Percentiles rank a stretch among this genome's conserved stretches.
phyloP scores from a whole-genome alignment of 768 basidiomycete species.

The Postia placenta region DNA sequence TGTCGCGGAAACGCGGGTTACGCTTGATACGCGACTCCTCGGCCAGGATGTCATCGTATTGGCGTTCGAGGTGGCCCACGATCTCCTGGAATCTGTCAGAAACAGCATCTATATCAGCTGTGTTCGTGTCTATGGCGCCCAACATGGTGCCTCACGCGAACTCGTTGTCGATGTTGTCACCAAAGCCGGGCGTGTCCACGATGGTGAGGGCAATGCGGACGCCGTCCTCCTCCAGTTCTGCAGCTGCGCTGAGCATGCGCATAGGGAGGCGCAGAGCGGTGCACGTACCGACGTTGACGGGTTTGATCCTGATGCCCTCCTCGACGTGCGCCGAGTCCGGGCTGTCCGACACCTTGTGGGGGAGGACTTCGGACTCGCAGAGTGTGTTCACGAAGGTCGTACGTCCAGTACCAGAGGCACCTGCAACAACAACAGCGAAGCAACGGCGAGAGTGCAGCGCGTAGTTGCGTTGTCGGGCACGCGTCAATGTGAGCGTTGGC shows the following conservation, averaged over 20 bases:
- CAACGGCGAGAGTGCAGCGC: constrained; percentile 7
- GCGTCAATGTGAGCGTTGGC: constrained; percentile 16
- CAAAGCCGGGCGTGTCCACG: constrained; percentile 98
- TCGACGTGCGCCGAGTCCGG: constrained; percentile 91
- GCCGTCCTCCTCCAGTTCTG: constrained; percentile 98
- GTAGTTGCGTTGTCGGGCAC: constrained; percentile 7
- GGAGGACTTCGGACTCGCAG: constrained; percentile 89
- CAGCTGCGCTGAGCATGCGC: background rate
- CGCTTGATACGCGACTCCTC: constrained; percentile 99
- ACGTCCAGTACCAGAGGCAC: constrained; percentile 94
- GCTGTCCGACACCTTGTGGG: constrained; percentile 80
- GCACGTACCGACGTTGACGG: constrained; percentile 81
- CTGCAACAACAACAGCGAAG: constrained; percentile 32
- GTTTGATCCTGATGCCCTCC: constrained; percentile 92
- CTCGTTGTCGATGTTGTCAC: constrained; percentile 98
- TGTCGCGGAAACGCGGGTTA: constrained; percentile 98
- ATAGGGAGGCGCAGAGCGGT: background rate
- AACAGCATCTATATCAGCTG: background rate
- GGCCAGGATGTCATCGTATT: constrained; percentile 98
- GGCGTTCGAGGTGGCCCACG: constrained; percentile 91
- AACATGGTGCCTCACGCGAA: constrained; percentile 80
- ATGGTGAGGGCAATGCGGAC: constrained; percentile 97
- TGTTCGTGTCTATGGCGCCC: background rate
- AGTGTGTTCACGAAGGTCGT: constrained; percentile 99
- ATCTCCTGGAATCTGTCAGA: constrained; percentile 89